Conservation (phyloP, 2,329 filamentous ascomycete genomes). For the Chalaropsis ovoidea region DNA sequence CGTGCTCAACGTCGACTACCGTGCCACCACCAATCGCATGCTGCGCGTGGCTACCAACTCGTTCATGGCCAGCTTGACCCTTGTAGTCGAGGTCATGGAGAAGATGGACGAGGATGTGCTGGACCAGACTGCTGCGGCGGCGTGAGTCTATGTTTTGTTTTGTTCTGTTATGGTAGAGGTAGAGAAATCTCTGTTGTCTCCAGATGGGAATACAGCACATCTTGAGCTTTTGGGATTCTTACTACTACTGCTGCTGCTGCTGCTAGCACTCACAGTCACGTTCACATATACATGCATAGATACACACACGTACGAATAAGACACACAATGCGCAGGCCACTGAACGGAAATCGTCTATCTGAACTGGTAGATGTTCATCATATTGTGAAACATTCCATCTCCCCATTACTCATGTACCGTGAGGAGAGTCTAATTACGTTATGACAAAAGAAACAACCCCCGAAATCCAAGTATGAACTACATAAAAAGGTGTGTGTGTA, state of each 20-base stretch:
- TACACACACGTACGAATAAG: not conserved
- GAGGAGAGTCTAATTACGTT: not conserved
- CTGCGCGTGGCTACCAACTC: conserved; percentile 90
- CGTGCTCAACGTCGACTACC: conserved; percentile 65
- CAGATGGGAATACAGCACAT: not conserved
- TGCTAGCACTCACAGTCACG: not conserved
- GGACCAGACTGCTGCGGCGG: conserved; percentile 29
- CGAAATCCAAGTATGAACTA: not conserved
- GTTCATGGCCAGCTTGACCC: conserved; percentile 80
- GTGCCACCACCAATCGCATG: conserved; percentile 90
- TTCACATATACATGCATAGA: not conserved
- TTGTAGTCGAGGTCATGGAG: conserved; percentile 82
- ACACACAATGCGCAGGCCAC: not conserved
- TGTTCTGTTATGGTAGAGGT: not conserved
- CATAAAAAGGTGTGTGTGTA: not conserved
- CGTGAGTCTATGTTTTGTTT: not conserved
- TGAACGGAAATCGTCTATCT: no score
- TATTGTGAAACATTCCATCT: conserved; percentile 5
- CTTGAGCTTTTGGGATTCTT: not conserved
- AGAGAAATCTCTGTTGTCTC: not conserved
- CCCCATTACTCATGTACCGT: not conserved
- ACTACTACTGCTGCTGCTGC: no score
- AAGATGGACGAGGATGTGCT: conserved; percentile 80
- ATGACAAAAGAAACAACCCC: not conserved
- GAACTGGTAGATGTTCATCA: not conserved